These are phyloP conservation scores for Pisolithus microcarpus DNA, from an alignment of 768 basidiomycete species.

Conservation along the genomic window DNA sequence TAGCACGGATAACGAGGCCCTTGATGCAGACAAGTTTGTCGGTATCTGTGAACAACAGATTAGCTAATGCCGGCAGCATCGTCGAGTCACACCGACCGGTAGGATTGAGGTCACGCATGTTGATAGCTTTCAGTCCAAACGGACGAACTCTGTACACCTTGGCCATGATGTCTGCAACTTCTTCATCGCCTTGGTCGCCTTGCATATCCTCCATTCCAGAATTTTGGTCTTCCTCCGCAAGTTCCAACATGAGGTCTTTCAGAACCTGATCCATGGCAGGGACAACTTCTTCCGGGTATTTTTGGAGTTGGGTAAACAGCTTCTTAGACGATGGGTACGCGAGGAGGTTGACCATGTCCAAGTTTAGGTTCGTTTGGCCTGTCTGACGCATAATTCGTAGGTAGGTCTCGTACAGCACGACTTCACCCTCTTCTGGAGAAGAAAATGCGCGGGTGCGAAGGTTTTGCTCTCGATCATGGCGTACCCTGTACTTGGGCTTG, in stretches of 20 bases:
- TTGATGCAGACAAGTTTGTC: slow-evolving; percentile 96
- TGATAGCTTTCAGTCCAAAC: slow-evolving; percentile 73
- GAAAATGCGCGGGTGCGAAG: slow-evolving; percentile 42
- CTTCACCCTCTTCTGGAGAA: slow-evolving; percentile 61
- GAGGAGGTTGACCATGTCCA: slow-evolving; percentile 80
- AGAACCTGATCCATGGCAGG: slow-evolving; percentile 96
- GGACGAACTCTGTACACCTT: slow-evolving; percentile 92
- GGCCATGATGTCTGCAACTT: slow-evolving; percentile 81
- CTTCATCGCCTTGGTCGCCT: slow-evolving; percentile 70
- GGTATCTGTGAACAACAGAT: slow-evolving; percentile 56
- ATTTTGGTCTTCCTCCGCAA: slow-evolving; percentile 75
- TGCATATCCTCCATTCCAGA: slow-evolving; percentile 68
- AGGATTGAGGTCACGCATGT: slow-evolving; percentile 95
- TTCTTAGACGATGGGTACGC: slow-evolving; percentile 83
- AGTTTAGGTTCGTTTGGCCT: slow-evolving; percentile 87
- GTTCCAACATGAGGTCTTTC: slow-evolving; percentile 86
- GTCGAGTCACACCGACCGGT: slow-evolving; percentile 45
- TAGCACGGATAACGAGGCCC: slow-evolving; percentile 94
- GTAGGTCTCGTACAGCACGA: slow-evolving; percentile 70
- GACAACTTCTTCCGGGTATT: slow-evolving; percentile 95
- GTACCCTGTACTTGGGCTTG: slow-evolving; percentile 82
- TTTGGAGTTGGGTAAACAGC: slow-evolving; percentile 74
- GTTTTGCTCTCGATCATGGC: slow-evolving; percentile 61
- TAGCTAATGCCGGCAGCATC: not conserved
- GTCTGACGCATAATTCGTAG: slow-evolving; percentile 83